Evolutionary conservation across 2,329 filamentous ascomycete species (phyloP), one percentile per base, ranked within the genome.

Genomic region (Apiospora pterosperma): DNA sequence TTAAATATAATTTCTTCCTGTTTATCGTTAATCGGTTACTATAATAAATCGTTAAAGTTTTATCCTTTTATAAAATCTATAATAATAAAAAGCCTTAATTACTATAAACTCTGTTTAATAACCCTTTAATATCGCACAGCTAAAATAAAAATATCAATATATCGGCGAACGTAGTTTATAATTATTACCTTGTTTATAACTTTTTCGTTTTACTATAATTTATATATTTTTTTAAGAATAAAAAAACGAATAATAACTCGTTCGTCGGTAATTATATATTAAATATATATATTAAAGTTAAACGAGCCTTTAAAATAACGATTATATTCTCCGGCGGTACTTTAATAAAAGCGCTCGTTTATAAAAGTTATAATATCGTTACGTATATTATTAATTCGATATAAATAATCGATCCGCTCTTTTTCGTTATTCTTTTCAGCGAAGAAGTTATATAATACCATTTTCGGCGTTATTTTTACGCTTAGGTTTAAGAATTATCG

Each of bases 61-160:
- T 39, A 64, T 3, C 75, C 75, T 12, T 75, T 67, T 8, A 76
- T 64, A 63, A 65, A 76, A 42, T 77, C 73, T 71, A 74, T 74
- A 16, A 76, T 72, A 2, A 75, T 77, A 23, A 74, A 77, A 4
- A 74, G 76, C 5, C 73, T 73, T 4, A 77, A 62, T 21, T 74
- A 67, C 6, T 66, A 67, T n/a, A 72, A 73, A 59, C 75, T 75
- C 11, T 76, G 71, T 4, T 59, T 60, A 23, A 73, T 0, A 74
- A 36, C 19, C 75, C 73, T n/a, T 73, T 71, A 75, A 62, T 63
- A 61, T 34, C 55, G 65, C 25, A 77, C 48, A 41, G 41, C 63
- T 25, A 72, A 74, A 34, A 78, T 19, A 11, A 74, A 73, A n/a
- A 78, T 75, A 2, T 66, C 73, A 36, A 73, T 77, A 6, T 73